Percentiles rank a stretch among this genome's conserved stretches.
These are phyloP conservation scores for Oryza punctata DNA, from an alignment of 176 grass and related monocot genomes.

Conservation along the genomic window DNA sequence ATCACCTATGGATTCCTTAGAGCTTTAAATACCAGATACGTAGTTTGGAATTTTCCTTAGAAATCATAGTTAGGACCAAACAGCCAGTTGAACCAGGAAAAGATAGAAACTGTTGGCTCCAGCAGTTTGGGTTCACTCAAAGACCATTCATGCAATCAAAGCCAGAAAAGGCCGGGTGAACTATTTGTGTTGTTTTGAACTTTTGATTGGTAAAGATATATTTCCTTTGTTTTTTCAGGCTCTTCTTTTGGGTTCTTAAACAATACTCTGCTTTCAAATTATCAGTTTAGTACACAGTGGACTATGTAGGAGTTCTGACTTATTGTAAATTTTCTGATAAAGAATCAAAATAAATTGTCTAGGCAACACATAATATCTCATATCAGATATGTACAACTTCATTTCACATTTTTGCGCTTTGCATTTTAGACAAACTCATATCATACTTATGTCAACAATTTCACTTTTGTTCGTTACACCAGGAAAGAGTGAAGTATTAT, in stretches of 20 bases:
- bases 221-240: neutral
- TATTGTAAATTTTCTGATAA: neutral
- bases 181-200: neutral
- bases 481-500: slow-evolving; percentile 93
- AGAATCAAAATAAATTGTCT: neutral
- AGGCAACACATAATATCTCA: neutral
- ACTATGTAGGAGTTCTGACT: slow-evolving; percentile 7
- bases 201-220: neutral
- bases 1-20: slow-evolving; percentile 20
- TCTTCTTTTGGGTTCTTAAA: neutral
- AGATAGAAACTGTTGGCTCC: too few relatives aligned
- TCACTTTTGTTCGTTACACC: slow-evolving; percentile 4
- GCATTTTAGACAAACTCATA: neutral
- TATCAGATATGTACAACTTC: neutral
- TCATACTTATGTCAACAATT: slow-evolving; percentile 13
- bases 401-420: neutral
- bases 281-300: neutral
- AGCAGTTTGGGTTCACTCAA: too few relatives aligned
- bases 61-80: neutral
- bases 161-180: neutral
- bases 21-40: neutral
- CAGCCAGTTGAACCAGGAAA: too few relatives aligned
- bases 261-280: neutral
- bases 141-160: too few relatives aligned
- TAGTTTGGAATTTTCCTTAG: slow-evolving; percentile 10